Evolutionary conservation across 768 basidiomycete species (phyloP).

Genomic region (Hemileccinum rubropunctum): DNA sequence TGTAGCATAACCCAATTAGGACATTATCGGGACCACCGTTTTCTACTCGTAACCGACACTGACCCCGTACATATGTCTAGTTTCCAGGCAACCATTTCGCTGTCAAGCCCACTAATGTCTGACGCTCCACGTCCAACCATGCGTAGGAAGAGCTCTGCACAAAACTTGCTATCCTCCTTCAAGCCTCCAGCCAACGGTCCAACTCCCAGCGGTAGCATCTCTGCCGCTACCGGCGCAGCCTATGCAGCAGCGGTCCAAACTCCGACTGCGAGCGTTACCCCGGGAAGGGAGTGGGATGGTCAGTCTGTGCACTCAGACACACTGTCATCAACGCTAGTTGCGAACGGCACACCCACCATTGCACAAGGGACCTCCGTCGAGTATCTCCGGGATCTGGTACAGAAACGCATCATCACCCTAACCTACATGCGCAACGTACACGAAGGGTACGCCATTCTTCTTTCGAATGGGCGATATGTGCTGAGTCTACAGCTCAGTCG

Average conservation of each 20-base stretch:
- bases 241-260: conserved; percentile 36
- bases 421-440: conserved; percentile 84
- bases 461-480: neutral
- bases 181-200: conserved; percentile 35
- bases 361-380: conserved; percentile 72
- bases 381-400: conserved; percentile 72
- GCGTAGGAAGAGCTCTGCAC: conserved; percentile 84
- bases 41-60: conserved; percentile 5
- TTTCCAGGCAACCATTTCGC: conserved; percentile 17
- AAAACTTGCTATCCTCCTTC: conserved; percentile 79
- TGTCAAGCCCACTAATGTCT: conserved; percentile 29
- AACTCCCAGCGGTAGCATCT: conserved; percentile 32
- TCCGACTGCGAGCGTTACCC: conserved; percentile 37
- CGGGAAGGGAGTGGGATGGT: conserved; percentile 66
- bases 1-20: conserved; percentile 18
- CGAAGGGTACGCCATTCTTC: conserved; percentile 62
- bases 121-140: conserved; percentile 52
- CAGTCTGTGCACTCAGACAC: conserved; percentile 60
- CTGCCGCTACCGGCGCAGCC: conserved; percentile 37
- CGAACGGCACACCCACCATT: conserved; percentile 28
- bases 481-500: conserved; percentile 42
- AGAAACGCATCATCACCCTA: conserved; percentile 81
- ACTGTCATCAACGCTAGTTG: conserved; percentile 37
- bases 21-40: conserved; percentile 4
- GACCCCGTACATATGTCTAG: conserved; percentile 9